Evolutionary conservation across 2,329 filamentous ascomycete genomes (phyloP).

Genomic region (Colletotrichum sp.): DNA sequence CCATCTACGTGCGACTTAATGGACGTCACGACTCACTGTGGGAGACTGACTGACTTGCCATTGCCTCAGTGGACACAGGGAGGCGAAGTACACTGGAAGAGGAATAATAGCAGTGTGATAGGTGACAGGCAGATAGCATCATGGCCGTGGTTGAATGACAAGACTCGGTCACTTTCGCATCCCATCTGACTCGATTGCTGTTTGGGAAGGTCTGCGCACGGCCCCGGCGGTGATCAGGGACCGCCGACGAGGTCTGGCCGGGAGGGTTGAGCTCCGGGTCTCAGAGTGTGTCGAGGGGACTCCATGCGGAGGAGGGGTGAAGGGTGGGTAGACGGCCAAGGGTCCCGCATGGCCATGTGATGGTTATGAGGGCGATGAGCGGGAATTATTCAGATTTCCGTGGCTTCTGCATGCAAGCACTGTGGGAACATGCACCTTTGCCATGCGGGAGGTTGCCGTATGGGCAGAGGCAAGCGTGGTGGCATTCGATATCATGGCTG

Average conservation of each 20-base stretch:
- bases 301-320: not conserved
- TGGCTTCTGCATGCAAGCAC: not conserved
- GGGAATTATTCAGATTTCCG: not conserved
- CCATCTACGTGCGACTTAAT: not conserved
- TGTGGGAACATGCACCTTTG: not conserved
- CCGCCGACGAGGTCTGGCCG: not conserved
- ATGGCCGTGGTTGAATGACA: not conserved
- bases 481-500: not conserved
- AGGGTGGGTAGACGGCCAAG: not conserved
- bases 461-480: not conserved
- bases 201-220: slow-evolving; percentile 7
- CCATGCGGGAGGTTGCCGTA: not conserved
- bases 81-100: not conserved
- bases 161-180: not conserved
- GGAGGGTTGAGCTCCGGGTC: slow-evolving; percentile 16
- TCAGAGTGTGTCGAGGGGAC: slow-evolving; percentile 12
- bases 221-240: slow-evolving; percentile 6
- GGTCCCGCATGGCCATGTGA: not conserved
- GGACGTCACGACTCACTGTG: not conserved
- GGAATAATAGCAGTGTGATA: not conserved
- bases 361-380: not conserved
- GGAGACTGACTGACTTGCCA: not conserved
- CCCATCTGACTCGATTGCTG: slow-evolving; percentile 10
- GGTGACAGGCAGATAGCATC: not conserved
- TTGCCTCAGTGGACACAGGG: not conserved